Base-by-base conservation (phyloP, 2,329 filamentous ascomycete genomes). In the Metarhizium guizhouense region DNA sequence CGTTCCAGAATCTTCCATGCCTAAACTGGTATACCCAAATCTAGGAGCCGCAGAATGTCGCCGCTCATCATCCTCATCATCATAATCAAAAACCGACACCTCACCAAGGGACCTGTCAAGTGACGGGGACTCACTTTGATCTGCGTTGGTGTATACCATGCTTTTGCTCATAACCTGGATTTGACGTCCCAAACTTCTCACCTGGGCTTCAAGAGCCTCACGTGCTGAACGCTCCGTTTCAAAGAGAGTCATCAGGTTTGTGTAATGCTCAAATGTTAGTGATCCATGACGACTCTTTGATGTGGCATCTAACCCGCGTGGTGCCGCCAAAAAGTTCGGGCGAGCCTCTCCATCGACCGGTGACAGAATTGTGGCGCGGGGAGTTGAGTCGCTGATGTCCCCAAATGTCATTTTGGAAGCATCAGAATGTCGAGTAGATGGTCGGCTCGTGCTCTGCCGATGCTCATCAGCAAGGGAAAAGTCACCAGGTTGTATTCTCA, bases 191-290 rank as follows among this genome's bases (percentile, higher is more conserved):
- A 86, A 70, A 47, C 73, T 76, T 55, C 73, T 77, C 36, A 86
- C 80, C 56, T 84, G 75, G 2, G 72, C 69, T 64, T 85, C 83
- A 4, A 86, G 74, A 4, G 75, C 71, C 55, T 77, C 72, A 5
- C 83, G 75, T 5, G 79, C 79, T 1, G 74, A 74, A 30, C 82
- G 80, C 64, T 86, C 83, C 1, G 74, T 73, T 56, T 83, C 74
- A 30, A 86, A 71, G 55, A 85, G 72, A 16, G 75, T 72, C 32
- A 78, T 65, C 16, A 85, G 70, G 2, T 72, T 74, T 6, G 72
- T 71, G 58, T 80, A 80, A 52, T 81, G 75, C 51, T 81, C 76
- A 16, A 68, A 63, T 2, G 71, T 71, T 25, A 75, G 68, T 1
- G 65, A 57, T 7, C 65, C 67, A 6, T 29, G 62, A 54, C 3